Percentiles rank a stretch among this genome's conserved stretches.
These are phyloP conservation scores for Sungouiozyma intestinalis DNA, from an alignment of 805 yeast species.

Conservation along the genomic window DNA sequence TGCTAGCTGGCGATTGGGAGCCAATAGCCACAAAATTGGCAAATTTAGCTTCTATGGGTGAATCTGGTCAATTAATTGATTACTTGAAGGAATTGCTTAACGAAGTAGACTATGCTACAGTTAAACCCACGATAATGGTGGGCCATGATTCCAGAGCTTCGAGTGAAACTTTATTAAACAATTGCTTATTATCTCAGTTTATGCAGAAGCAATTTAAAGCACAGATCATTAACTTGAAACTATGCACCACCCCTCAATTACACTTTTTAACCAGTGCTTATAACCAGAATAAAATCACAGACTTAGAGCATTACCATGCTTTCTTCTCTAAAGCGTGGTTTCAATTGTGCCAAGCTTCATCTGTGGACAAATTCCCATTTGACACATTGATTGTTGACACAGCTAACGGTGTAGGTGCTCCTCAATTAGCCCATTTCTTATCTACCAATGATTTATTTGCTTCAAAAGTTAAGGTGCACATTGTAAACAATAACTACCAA, in stretches of 20 bases:
- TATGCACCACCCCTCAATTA: conserved; percentile 87
- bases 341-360: conserved; percentile 9
- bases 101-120: conserved; percentile 4
- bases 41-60: conserved; percentile 39
- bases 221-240: conserved; percentile 45
- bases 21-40: conserved; percentile 68
- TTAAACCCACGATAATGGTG: conserved; percentile 41
- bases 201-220: conserved; percentile 38
- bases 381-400: conserved; percentile 59
- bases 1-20: conserved; percentile 84
- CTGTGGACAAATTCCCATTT: conserved; percentile 8
- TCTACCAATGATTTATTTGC: conserved; percentile 18
- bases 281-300: conserved; percentile 37
- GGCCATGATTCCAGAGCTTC: conserved; percentile 88
- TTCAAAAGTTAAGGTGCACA: conserved; percentile 27
- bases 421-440: conserved; percentile 46
- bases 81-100: conserved; percentile 1
- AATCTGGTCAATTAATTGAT: conserved; percentile 33
- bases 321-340: conserved; percentile 40
- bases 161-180: conserved; percentile 38
- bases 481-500: conserved; percentile 46
- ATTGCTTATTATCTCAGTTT: conserved; percentile 32
- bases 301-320: conserved; percentile 51
- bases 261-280: conserved; percentile 72
- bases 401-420: conserved; percentile 97